Evolutionary conservation across 495 filamentous ascomycete species (phyloP).

Genomic region (Cenococcum geophilum): DNA sequence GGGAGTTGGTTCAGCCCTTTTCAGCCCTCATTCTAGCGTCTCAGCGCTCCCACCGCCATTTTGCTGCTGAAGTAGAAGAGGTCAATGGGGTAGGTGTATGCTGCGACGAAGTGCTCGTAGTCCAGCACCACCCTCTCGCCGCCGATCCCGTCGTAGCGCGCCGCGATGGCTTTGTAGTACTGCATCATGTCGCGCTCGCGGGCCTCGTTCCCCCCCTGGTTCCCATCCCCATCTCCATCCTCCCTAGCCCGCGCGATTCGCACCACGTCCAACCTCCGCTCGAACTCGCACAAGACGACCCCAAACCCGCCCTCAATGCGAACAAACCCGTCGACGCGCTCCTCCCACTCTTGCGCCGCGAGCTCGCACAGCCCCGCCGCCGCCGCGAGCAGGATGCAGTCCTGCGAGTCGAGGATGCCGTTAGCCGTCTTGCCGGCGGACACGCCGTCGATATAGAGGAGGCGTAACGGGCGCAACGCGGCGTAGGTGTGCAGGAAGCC

Average conservation of each 20-base stretch:
- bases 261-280: slow-evolving; percentile 19
- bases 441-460: slow-evolving; percentile 59
- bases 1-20: no score
- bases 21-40: no score
- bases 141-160: slow-evolving; percentile 56
- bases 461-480: slow-evolving; percentile 44
- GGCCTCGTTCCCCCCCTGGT: slow-evolving; percentile 20
- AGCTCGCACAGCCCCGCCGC: slow-evolving; percentile 49
- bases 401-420: slow-evolving; percentile 58
- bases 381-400: slow-evolving; percentile 45
- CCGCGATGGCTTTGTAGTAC: slow-evolving; percentile 39
- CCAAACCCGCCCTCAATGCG: slow-evolving; percentile 67
- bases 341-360: slow-evolving; percentile 43
- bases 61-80: background rate
- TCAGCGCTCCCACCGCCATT: no score
- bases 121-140: slow-evolving; percentile 50
- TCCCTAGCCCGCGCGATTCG: slow-evolving; percentile 15
- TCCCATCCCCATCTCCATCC: slow-evolving; percentile 3
- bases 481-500: slow-evolving; percentile 54
- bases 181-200: slow-evolving; percentile 30
- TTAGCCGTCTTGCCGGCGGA: slow-evolving; percentile 52
- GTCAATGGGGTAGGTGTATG: slow-evolving; percentile 46
- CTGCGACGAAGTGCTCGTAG: slow-evolving; percentile 56
- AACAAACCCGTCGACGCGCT: slow-evolving; percentile 53
- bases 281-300: slow-evolving; percentile 61